Base-by-base conservation (phyloP, 768 basidiomycete species). In the Rhizopogon vinicolor region DNA sequence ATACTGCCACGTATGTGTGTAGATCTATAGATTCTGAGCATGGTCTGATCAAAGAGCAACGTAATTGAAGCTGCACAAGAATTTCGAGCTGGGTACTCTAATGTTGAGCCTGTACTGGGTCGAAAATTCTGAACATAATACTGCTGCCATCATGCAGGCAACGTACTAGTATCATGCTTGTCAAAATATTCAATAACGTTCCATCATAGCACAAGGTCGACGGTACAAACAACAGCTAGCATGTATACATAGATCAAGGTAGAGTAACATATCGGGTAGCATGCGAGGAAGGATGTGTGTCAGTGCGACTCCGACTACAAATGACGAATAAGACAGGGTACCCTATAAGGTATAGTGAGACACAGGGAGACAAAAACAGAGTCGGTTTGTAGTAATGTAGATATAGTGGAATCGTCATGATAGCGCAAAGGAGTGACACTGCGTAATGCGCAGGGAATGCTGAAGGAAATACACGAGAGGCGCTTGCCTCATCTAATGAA, bases 191-290 rank as follows among this genome's bases (percentile, higher is more conserved):
- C 31, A n/a, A 14, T 5, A 8, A 13, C 14, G 3, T 25, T 25
- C 9, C 19, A 22, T 44, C n/a, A 43, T 45, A 52, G 33, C 18
- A 18, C 42, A 41, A 52, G 49, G 42, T 48, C 8, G 41, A 58
- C 53, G 56, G 48, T 46, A 31, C 44, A 66, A 61, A 60, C 57
- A 60, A 35, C 45, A 56, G 7, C 25, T 41, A 52, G 51, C 66
- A 69, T 58, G 59, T 56, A 45, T 56, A 67, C 55, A 51, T 65
- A 55, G 51, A 61, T 65, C 66, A 58, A 68, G 65, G 57, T 67
- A 62, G 43, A 33, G 52, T 55, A 62, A 67, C 68, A 61, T 25
- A 25, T 42, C 51, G 41, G 53, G 28, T 70, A 68, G 55, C 41
- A 59, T 71, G 61, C 61, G 44, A 41, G 42, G 31, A 25, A 25